These are phyloP conservation scores for Paracorniculantispora psalliotae DNA, from an alignment of 2,329 filamentous ascomycete genomes.

Conservation along the genomic window DNA sequence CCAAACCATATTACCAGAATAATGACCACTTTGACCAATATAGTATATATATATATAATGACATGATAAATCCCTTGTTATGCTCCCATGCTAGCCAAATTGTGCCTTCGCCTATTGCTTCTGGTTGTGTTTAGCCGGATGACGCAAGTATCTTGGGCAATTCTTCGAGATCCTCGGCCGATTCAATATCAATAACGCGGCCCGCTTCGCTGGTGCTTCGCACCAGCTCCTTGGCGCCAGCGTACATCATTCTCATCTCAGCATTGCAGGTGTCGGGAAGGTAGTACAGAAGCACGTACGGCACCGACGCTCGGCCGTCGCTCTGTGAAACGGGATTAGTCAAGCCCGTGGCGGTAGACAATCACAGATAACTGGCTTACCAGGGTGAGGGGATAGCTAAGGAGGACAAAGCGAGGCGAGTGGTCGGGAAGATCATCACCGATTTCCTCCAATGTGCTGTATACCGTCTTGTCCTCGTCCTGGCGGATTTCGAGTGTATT, in stretches of 20 bases:
- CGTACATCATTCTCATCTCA: conserved; percentile 88
- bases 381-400: conserved; percentile 86
- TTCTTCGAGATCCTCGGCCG: conserved; percentile 74
- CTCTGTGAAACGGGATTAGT: conserved; percentile 44
- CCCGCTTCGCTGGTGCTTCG: conserved; percentile 88
- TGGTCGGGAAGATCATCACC: conserved; percentile 89
- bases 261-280: conserved; percentile 86
- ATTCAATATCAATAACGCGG: conserved; percentile 78
- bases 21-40: conserved; percentile 19
- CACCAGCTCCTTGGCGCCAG: conserved; percentile 93
- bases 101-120: neutral
- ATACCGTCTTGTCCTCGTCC: conserved; percentile 70
- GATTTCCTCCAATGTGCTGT: conserved; percentile 74
- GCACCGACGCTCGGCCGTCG: conserved; percentile 79
- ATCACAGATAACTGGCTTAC: too few relatives aligned
- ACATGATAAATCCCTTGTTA: conserved; percentile 12
- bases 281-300: conserved; percentile 94
- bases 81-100: neutral
- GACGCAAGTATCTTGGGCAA: conserved; percentile 61
- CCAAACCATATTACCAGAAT: conserved; percentile 45
- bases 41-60: conserved; percentile 15
- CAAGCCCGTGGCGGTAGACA: too few relatives aligned
- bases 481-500: conserved; percentile 84
- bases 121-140: conserved; percentile 13
- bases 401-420: conserved; percentile 79